Conservation (phyloP, 2,329 filamentous ascomycete species). For the Lasiodiplodia citricola region DNA sequence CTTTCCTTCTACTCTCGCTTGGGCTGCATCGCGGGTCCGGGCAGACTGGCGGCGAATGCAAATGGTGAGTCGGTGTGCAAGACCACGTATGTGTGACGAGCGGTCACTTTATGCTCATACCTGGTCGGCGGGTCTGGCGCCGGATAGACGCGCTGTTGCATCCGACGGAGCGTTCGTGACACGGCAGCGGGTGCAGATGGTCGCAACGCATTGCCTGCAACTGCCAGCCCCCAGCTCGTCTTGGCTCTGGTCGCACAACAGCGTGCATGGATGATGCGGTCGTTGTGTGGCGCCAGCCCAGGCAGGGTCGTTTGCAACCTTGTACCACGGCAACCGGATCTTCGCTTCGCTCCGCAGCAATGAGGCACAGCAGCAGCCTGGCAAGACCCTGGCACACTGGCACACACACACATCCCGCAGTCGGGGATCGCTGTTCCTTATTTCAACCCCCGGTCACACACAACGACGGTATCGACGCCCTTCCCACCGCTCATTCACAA, state of each 20-base stretch:
- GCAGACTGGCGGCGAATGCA: conserved; percentile 14
- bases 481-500: background rate
- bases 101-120: conserved; percentile 37
- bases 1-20: background rate
- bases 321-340: conserved; percentile 13
- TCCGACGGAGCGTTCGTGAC: conserved; percentile 20
- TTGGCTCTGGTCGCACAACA: conserved; percentile 8
- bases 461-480: background rate
- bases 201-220: conserved; percentile 14
- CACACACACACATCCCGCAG: background rate
- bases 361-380: conserved; percentile 15
- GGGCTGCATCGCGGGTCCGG: conserved; percentile 14
- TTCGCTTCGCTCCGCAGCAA: conserved; percentile 8
- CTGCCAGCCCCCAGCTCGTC: conserved; percentile 1
- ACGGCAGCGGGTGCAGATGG: conserved; percentile 19
- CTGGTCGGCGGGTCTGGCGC: conserved; percentile 23
- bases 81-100: conserved; percentile 37
- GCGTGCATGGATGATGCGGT: conserved; percentile 3
- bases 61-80: conserved; percentile 29
- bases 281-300: conserved; percentile 12
- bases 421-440: conserved; percentile 22
- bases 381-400: background rate
- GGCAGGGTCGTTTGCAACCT: conserved; percentile 8
- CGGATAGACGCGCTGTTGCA: conserved; percentile 18
- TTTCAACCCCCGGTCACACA: conserved; percentile 26